A percentile compares a stretch with the other conserved stretches of the same genome.
Evolutionary conservation across 2,329 filamentous ascomycete genomes (phyloP).

Genomic region (Albifimbria verrucaria): DNA sequence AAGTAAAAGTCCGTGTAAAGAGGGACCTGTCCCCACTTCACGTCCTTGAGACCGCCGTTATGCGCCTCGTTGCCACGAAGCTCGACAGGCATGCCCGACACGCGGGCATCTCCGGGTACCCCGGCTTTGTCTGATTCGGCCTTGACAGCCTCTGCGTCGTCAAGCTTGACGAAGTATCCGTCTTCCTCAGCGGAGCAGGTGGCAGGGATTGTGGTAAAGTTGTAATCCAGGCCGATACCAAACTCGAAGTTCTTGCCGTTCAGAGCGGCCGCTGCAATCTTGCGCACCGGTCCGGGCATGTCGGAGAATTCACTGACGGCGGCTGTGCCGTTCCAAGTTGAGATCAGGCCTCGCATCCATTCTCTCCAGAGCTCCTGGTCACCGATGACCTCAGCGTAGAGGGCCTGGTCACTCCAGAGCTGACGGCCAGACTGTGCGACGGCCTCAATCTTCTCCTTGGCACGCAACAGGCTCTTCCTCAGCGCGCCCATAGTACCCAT

Average conservation of each 20-base stretch:
- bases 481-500: conserved; percentile 31
- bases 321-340: conserved; percentile 27
- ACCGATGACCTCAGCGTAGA: conserved; percentile 34
- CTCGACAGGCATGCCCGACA: conserved; percentile 23
- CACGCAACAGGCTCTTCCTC: conserved; percentile 17
- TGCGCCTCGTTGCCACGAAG: conserved; percentile 9
- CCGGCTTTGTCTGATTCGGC: conserved; percentile 24
- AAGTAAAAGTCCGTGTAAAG: conserved; percentile 36
- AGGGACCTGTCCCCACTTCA: conserved; percentile 27
- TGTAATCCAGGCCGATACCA: conserved; percentile 36
- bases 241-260: conserved; percentile 31
- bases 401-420: conserved; percentile 36
- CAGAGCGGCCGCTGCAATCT: conserved; percentile 24
- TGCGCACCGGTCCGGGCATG: conserved; percentile 15
- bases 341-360: conserved; percentile 24
- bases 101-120: conserved; percentile 24
- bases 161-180: conserved; percentile 28
- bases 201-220: conserved; percentile 31
- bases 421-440: conserved; percentile 25
- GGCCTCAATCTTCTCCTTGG: conserved; percentile 24
- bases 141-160: conserved; percentile 17
- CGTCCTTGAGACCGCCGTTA: conserved; percentile 11
- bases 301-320: conserved; percentile 9
- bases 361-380: conserved; percentile 35
- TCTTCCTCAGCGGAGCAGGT: conserved; percentile 35